Percentiles rank a stretch among this genome's conserved stretches.
phyloP scores from a whole-genome alignment of 1,284 basidiomycete species.

The Tetrapyrgos nigripes region DNA sequence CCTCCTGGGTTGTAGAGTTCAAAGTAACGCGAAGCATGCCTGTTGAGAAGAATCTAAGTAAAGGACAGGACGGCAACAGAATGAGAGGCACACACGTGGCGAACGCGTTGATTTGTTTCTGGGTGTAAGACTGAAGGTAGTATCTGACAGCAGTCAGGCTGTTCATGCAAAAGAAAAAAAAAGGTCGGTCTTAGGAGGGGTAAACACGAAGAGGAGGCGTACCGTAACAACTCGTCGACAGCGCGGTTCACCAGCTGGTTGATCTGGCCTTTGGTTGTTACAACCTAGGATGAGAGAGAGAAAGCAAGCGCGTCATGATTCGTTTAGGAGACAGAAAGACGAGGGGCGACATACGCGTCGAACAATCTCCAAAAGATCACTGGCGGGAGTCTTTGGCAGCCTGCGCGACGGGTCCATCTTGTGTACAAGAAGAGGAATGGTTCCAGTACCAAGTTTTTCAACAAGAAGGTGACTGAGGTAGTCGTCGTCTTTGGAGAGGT shows the following conservation, averaged over 20 bases:
- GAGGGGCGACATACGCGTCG: constrained; percentile 68
- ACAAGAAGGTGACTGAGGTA: constrained; percentile 86
- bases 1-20: constrained; percentile 84
- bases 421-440: constrained; percentile 79
- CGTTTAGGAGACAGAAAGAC: constrained; percentile 30
- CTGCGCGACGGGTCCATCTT: constrained; percentile 81
- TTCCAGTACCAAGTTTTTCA: constrained; percentile 81
- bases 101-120: constrained; percentile 86
- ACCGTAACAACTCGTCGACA: constrained; percentile 78
- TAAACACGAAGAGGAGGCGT: constrained; percentile 38
- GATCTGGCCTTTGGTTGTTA: constrained; percentile 57
- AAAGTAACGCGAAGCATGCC: constrained; percentile 86
- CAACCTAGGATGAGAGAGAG: constrained; percentile 58
- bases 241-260: constrained; percentile 66
- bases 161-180: constrained; percentile 27
- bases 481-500: constrained; percentile 86
- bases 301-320: constrained; percentile 35
- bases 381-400: constrained; percentile 73
- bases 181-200: constrained; percentile 16
- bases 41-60: constrained; percentile 40
- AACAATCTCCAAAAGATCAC: constrained; percentile 71
- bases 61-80: constrained; percentile 25
- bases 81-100: constrained; percentile 68
- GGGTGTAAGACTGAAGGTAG: constrained; percentile 72
- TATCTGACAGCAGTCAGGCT: constrained; percentile 76